Conservation (phyloP, 805 yeast genomes). For the Hanseniaspora guilliermondii region DNA sequence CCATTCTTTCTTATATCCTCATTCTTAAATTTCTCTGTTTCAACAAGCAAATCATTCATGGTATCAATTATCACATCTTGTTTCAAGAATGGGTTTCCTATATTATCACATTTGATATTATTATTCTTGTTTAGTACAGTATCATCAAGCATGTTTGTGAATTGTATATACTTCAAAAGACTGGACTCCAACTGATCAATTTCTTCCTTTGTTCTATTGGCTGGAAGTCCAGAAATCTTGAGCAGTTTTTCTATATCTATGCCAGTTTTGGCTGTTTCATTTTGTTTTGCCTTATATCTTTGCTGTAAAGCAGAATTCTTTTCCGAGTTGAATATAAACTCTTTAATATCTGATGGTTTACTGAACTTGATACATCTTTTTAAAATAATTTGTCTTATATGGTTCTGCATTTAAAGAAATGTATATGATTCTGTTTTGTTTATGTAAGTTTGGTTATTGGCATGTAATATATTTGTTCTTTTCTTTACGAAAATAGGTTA, state of each 20-base stretch:
- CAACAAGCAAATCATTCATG: not conserved
- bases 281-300: not conserved
- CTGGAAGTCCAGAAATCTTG: constrained; percentile 39
- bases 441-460: not conserved
- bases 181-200: constrained; percentile 26
- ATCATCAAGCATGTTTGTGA: constrained; percentile 36
- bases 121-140: constrained; percentile 20
- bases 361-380: not conserved
- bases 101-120: constrained; percentile 1
- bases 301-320: not conserved
- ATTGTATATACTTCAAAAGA: constrained; percentile 38
- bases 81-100: constrained; percentile 9
- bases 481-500: too few species aligned
- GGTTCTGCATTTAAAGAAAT: constrained; percentile 19
- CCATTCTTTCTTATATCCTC: not conserved
- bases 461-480: too few species aligned
- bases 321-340: not conserved
- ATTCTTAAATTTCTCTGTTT: constrained; percentile 5
- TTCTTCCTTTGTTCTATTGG: constrained; percentile 18
- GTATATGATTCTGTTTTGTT: not conserved
- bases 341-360: not conserved
- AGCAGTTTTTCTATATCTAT: constrained; percentile 26
- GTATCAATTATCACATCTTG: constrained; percentile 6
- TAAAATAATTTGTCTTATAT: constrained; percentile 5
- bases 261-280: not conserved